Base-by-base conservation (phyloP, 2,329 filamentous ascomycete species). In the Orbilia quercus region DNA sequence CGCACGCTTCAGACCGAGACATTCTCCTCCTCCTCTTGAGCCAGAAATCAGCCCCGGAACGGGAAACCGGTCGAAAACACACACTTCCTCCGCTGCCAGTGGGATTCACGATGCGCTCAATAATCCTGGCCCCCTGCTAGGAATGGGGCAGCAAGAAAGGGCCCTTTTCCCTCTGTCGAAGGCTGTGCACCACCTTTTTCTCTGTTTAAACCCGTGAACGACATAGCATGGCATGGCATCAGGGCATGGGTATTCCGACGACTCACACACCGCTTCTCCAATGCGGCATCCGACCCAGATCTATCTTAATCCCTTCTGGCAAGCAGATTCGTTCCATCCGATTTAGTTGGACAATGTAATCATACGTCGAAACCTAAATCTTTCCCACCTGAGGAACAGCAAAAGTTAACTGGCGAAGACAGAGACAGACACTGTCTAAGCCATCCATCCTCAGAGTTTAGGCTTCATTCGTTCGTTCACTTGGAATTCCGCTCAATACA, bases 1-100 rank as follows among this genome's bases (percentile, higher is more conserved):
- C 65, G 50, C 58, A 63, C 66, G 59, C 59, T 45, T 65, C 59
- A 72, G 53, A 23, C 23, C 58, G 67, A 72, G 67, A 72, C 67
- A 72, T 72, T 51, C 67, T n/a, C 67, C 59, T 4, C 28, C 28
- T 31, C 28, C 58, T 54, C 48, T 28, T 55, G 44, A 31, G 9
- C 28, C 28, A 31, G 28, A 62, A 18, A 38, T 45, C 53, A 50
- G 22, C 48, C 51, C 66, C 57, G 59, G 57, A 62, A 71, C 63
- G 53, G 63, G 63, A 67, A 67, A 67, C 53, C 63, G 63, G 63
- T 67, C 36, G 51, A 22, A 66, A 31, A 51, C 9, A 64, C 38
- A 36, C 36, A 6, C 36, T 14, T 12, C 36, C 48, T 36, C 40
- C 34, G 38, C 38, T 9, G 22, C 11, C 23, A 16, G 16, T 36